Conservation (phyloP, 805 yeast genomes). For the Candida palmyrensis region DNA sequence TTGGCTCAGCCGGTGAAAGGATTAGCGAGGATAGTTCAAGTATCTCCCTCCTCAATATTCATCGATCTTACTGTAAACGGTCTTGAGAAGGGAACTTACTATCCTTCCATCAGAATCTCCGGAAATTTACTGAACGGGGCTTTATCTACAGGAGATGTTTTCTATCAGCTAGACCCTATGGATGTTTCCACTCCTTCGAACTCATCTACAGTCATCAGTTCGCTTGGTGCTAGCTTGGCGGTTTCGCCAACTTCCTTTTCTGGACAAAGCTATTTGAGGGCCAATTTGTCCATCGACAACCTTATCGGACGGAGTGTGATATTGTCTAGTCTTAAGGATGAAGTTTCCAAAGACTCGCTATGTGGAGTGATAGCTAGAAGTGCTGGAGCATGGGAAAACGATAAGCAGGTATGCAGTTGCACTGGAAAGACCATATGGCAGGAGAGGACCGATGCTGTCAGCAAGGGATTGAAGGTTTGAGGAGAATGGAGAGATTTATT, state of each 20-base stretch:
- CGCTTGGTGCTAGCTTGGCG: conserved; percentile 27
- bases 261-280: conserved; percentile 35
- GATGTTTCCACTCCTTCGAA: conserved; percentile 22
- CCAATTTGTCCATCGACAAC: conserved; percentile 47
- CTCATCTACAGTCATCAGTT: conserved; percentile 22
- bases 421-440: conserved; percentile 96
- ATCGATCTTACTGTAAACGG: conserved; percentile 81
- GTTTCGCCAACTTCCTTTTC: conserved; percentile 13
- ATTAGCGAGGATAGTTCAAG: conserved; percentile 76
- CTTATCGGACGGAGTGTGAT: conserved; percentile 68
- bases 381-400: conserved; percentile 97
- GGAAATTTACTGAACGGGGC: conserved; percentile 81
- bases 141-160: conserved; percentile 52
- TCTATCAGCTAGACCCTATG: conserved; percentile 42
- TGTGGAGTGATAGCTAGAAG: conserved; percentile 92
- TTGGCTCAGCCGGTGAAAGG: conserved; percentile 68
- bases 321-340: conserved; percentile 36
- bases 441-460: conserved; percentile 74
- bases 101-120: conserved; percentile 59
- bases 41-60: conserved; percentile 47
- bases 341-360: conserved; percentile 41
- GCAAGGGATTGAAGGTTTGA: conserved; percentile 37
- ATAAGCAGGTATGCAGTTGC: conserved; percentile 88
- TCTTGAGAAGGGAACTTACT: conserved; percentile 57
- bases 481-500: too few species aligned